phyloP scores from a whole-genome alignment of 352 stramenopile genomes.

The Phytophthora ohioensis region DNA sequence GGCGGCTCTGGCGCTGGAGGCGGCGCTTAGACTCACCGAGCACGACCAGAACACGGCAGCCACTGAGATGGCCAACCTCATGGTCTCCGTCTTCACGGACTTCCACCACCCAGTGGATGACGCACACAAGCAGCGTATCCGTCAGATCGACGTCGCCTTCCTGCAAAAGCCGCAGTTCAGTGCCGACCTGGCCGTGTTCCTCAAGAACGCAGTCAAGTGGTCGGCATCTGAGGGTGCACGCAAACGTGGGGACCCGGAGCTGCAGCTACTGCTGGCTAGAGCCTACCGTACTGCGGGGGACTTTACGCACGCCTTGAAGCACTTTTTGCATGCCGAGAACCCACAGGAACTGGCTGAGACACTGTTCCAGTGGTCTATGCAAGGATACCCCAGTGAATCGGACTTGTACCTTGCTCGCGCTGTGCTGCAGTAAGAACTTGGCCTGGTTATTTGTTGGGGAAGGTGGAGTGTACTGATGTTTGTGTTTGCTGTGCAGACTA shows the following conservation, averaged over 20 bases:
- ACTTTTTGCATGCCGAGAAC: slow-evolving; percentile 83
- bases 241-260: slow-evolving; percentile 79
- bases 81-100: slow-evolving; percentile 78
- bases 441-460: background rate
- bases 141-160: slow-evolving; percentile 72
- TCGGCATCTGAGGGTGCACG: slow-evolving; percentile 70
- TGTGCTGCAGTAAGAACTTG: slow-evolving; percentile 77
- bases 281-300: slow-evolving; percentile 66
- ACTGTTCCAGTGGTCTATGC: slow-evolving; percentile 78
- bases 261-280: slow-evolving; percentile 74
- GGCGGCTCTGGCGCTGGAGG: slow-evolving; percentile 69
- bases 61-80: slow-evolving; percentile 82
- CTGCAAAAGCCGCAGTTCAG: slow-evolving; percentile 72
- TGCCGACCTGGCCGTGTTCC: slow-evolving; percentile 68
- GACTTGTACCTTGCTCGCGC: slow-evolving; percentile 82
- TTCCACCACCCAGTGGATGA: slow-evolving; percentile 80
- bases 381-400: slow-evolving; percentile 82
- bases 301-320: slow-evolving; percentile 74
- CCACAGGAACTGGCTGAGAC: slow-evolving; percentile 72
- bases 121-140: slow-evolving; percentile 69
- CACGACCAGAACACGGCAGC: slow-evolving; percentile 82
- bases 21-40: slow-evolving; percentile 69
- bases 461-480: slow-evolving; percentile 7
- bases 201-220: slow-evolving; percentile 90
- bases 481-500: slow-evolving; percentile 49